These are phyloP conservation scores for Magnaporthiopsis incrustans DNA, from an alignment of 2,329 filamentous ascomycete species.

Conservation along the genomic window DNA sequence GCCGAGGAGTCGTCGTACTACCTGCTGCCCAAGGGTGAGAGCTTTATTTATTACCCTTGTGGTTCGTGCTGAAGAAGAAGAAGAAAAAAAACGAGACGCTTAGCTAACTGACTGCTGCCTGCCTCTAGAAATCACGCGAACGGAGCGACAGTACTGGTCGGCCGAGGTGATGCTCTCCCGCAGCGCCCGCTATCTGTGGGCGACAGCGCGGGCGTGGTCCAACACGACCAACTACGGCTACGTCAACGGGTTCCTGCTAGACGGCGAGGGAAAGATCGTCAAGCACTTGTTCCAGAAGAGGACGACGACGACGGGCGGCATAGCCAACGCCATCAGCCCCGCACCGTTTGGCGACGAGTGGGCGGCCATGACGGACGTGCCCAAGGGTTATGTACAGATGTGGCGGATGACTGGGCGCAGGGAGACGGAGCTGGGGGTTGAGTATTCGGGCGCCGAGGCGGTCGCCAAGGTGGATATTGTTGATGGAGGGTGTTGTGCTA, in stretches of 20 bases:
- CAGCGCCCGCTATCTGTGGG: constrained; percentile 15
- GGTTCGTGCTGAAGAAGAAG: not conserved
- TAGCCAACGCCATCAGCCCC: constrained; percentile 14
- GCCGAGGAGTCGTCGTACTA: constrained; percentile 8
- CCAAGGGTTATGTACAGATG: constrained; percentile 15
- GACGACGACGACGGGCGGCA: constrained; percentile 14
- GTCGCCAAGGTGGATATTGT: constrained; percentile 14
- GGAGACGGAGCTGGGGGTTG: constrained; percentile 9
- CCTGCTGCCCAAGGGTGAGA: constrained; percentile 12
- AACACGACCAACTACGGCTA: constrained; percentile 11
- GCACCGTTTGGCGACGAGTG: constrained; percentile 13
- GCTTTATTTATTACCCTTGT: too few species aligned
- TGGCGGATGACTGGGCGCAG: constrained; percentile 12
- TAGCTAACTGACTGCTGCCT: too few species aligned
- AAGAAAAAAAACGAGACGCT: too few species aligned
- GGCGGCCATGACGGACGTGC: constrained; percentile 14
- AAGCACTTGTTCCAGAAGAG: constrained; percentile 14
- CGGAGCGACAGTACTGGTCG: constrained; percentile 12
- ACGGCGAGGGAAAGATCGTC: constrained; percentile 9
- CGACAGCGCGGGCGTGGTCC: constrained; percentile 11
- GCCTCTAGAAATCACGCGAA: constrained; percentile 5
- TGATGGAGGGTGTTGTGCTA: constrained; percentile 17
- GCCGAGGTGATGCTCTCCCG: constrained; percentile 17
- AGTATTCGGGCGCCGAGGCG: constrained; percentile 10
- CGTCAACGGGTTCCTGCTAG: constrained; percentile 14